Conservation (phyloP, 495 filamentous ascomycete species). For the Letharia columbiana region DNA sequence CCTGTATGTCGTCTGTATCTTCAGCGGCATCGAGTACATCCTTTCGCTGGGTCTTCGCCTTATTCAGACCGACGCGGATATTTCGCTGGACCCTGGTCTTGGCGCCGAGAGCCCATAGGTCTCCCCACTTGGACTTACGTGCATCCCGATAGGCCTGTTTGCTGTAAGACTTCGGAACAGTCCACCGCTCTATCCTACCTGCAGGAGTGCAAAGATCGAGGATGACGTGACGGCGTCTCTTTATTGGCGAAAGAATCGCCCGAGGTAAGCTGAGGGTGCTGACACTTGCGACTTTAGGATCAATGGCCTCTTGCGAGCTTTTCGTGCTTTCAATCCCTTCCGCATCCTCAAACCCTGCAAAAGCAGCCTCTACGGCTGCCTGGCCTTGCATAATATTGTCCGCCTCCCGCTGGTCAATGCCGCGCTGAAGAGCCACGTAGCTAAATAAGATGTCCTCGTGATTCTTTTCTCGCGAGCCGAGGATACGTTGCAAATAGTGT, state of each 20-base stretch:
- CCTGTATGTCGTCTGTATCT: neutral
- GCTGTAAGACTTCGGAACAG: conserved; percentile 71
- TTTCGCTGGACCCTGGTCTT: conserved; percentile 65
- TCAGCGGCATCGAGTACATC: neutral
- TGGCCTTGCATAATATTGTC: conserved; percentile 36
- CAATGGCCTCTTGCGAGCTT: conserved; percentile 4
- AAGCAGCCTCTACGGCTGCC: conserved; percentile 41
- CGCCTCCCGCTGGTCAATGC: conserved; percentile 44
- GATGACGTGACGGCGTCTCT: conserved; percentile 77
- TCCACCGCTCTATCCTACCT: conserved; percentile 89
- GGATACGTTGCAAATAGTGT: conserved; percentile 67
- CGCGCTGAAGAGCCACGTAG: conserved; percentile 80
- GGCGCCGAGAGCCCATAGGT: conserved; percentile 89
- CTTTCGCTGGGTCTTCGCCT: conserved; percentile 45
- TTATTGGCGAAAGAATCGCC: conserved; percentile 68
- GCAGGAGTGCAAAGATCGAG: conserved; percentile 85
- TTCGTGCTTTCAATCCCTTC: conserved; percentile 14
- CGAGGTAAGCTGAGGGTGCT: conserved; percentile 68
- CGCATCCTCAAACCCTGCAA: conserved; percentile 41
- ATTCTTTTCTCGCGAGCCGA: conserved; percentile 61
- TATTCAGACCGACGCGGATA: conserved; percentile 53
- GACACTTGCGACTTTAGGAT: conserved; percentile 24
- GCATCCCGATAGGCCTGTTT: conserved; percentile 81
- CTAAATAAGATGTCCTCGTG: conserved; percentile 87
- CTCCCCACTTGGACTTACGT: conserved; percentile 83